Conservation (phyloP, 768 basidiomycete species). For the Lactarius hatsudake region DNA sequence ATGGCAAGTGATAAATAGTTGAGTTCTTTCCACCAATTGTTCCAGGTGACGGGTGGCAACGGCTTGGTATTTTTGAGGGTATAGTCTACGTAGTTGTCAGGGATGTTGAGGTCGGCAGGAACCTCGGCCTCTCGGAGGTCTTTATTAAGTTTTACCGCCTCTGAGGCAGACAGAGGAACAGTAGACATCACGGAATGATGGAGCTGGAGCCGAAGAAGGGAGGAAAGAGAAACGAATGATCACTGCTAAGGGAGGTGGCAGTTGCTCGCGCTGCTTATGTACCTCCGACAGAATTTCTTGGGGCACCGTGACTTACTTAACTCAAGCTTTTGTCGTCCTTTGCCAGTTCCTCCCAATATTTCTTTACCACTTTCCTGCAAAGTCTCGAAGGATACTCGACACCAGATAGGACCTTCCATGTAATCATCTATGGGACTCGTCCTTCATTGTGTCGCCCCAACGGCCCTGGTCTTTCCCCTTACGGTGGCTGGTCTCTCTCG, state of each 20-base stretch:
- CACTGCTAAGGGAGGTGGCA: neutral
- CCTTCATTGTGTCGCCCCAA: neutral
- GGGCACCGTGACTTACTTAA: neutral
- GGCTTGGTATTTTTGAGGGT: conserved; percentile 50
- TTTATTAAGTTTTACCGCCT: conserved; percentile 28
- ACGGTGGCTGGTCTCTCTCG: neutral
- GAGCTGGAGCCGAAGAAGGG: conserved; percentile 23
- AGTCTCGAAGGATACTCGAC: neutral
- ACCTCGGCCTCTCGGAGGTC: conserved; percentile 29
- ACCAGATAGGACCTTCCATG: neutral
- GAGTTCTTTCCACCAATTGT: conserved; percentile 53
- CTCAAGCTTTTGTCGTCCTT: neutral
- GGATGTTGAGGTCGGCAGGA: conserved; percentile 41
- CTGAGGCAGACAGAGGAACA: conserved; percentile 30
- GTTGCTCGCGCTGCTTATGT: conserved; percentile 20
- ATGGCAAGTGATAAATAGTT: conserved; percentile 76
- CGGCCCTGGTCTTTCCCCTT: neutral
- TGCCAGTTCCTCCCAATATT: neutral
- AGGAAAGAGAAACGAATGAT: conserved; percentile 4
- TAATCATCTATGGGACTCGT: neutral
- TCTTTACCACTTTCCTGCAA: neutral
- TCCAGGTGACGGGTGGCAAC: conserved; percentile 46
- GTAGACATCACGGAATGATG: conserved; percentile 34
- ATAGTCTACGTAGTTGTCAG: conserved; percentile 57
- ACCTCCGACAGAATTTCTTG: neutral